Evolutionary conservation across 495 filamentous ascomycete species (phyloP), one percentile per base, ranked within the genome.

Genomic region (Aspergillus nanangensis): DNA sequence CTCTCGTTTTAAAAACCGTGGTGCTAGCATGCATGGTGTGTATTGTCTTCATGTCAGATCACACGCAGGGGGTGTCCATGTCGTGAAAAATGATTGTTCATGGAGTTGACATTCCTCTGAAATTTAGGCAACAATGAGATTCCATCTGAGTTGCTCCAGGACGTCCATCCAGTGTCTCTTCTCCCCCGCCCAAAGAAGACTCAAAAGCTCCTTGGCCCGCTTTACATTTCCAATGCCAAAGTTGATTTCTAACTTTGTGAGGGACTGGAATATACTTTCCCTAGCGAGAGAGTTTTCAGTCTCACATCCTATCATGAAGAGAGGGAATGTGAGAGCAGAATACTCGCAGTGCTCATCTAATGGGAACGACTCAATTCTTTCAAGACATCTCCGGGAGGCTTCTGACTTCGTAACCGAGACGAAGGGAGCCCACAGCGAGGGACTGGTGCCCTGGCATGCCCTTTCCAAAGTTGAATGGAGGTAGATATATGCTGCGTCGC

Each of bases 141-240:
- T 66, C 70, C 70, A 74, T 17, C 63, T 53, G 22, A 74, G 41
- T 36, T 65, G 57, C 21, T 71, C 65, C 4, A 71, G 37, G 5
- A 71, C 44, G 56, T 71, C 67, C 47, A 68, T 41, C 70, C 70
- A 74, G 50, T 74, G 68, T 23, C 45, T 48, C 9, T 43, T 48
- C 5, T 35, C 25, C 10, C 55, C 54, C 24, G 47, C 51, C 70
- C 68, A 74, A 11, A 71, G 51, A 8, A 65, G 49, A 10, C 33
- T 18, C 17, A 74, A 51, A 7, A 71, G n/a, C 38, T 74, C 66
- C 50, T 69, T 67, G 1, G 63, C 70, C 8, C 68, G 62, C 24
- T 55, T 46, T 1, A 67, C 63, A 63, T 74, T 74, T 0, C 62
- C 65, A 36, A 74, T 71, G 0, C 68, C 68, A 49, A 74, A 74